Base-by-base conservation (phyloP, 1,284 basidiomycete species). In the Malassezia brasiliensis region DNA sequence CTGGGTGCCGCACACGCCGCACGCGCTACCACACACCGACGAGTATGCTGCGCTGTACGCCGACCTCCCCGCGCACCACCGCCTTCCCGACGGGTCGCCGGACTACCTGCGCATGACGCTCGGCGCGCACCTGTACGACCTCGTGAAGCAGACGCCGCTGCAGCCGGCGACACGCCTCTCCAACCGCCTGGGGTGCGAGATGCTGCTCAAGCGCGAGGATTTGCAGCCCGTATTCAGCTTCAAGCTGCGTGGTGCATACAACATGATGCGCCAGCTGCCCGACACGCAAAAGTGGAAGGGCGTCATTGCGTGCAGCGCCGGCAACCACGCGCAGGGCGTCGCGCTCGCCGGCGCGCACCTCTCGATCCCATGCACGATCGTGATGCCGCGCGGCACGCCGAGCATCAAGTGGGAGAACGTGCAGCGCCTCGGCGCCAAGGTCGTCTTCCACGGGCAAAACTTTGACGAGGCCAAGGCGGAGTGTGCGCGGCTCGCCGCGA, bases 241-340 rank as follows among this genome's bases (percentile, higher is more conserved):
- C 84, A 99, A 99, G 58, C 60, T 73, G 17, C 61, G 94, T 8
- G 94, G 94, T 22, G 94, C 94, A 17, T 98, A 94, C 80, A 99
- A 99, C 77, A 88, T 96, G 76, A 99, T 99, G 94, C 88, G 88
- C 6, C 83, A 83, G 76, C 79, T 99, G 41, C 80, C 80, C 10
- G 83, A 86, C 22, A 88, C 90, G 56, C 90, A 96, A 67, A 83
- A 90, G 62, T 90, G 88, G 87, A 93, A 91, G 76, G 94, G 94
- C 57, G 94, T 99, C 63, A 82, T 98, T 55, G 96, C 94, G 38
- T 99, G 93, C 75, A 93, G 88, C 71, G 94, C 75, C 88, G 93
- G 94, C 19, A 99, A 99, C 72, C 94, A 99, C 76, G 94, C 94
- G 0, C 94, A 99, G 77, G 94, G 94, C 28, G 94, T 99, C 37